These are phyloP conservation scores for Microbotryomycetes sp. DNA, from an alignment of 1,284 basidiomycete genomes.

Conservation along the genomic window DNA sequence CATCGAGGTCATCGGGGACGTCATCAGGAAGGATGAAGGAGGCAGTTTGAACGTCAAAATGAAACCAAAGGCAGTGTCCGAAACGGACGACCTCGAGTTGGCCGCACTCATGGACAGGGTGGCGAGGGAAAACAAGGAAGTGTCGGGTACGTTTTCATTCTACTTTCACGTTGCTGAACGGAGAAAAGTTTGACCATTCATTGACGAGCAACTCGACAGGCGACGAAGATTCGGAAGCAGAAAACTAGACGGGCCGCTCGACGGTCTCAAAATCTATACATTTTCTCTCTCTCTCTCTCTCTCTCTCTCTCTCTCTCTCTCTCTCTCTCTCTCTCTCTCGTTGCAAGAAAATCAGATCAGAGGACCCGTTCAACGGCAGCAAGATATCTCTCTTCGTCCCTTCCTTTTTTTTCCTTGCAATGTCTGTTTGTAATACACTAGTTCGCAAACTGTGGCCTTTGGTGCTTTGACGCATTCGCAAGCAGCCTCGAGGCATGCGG, in stretches of 20 bases:
- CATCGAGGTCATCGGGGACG: slow-evolving; percentile 77
- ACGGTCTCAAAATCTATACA: background rate
- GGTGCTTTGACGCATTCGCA: no score
- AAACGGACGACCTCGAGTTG: slow-evolving; percentile 90
- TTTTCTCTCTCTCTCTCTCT: background rate
- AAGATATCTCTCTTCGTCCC: background rate
- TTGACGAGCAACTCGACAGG: no score
- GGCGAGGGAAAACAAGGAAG: slow-evolving; percentile 82
- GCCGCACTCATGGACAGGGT: slow-evolving; percentile 91
- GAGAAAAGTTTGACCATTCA: no score
- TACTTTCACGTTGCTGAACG: no score
- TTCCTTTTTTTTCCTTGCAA: background rate
- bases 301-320: no score
- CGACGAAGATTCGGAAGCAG: slow-evolving; percentile 31
- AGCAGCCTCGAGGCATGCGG: no score
- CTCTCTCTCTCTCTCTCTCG: no score
- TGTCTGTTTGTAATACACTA: background rate
- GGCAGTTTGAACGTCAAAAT: slow-evolving; percentile 80
- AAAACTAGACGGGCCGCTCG: background rate
- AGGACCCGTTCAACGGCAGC: no score
- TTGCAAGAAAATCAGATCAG: no score
- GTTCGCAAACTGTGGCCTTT: no score
- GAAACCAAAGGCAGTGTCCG: slow-evolving; percentile 98
- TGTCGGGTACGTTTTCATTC: slow-evolving; percentile 53
- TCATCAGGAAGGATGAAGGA: slow-evolving; percentile 78